These are phyloP conservation scores for Jamesozyma lodderae DNA, from an alignment of 805 yeast genomes.

Conservation along the genomic window DNA sequence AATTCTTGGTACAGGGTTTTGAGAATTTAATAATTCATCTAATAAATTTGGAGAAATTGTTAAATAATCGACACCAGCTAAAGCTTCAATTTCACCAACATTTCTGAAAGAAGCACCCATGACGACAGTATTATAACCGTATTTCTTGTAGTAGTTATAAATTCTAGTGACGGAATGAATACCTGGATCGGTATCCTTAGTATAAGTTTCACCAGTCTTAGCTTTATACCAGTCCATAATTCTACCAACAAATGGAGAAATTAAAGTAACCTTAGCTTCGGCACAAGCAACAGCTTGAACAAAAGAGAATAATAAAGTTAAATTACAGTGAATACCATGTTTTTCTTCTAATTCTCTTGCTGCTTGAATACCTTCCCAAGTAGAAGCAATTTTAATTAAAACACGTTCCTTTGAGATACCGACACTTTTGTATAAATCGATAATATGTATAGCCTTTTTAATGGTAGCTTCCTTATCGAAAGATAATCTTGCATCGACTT, in stretches of 20 bases:
- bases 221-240: constrained; percentile 98
- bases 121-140: constrained; percentile 91
- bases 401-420: constrained; percentile 88
- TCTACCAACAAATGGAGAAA: constrained; percentile 98
- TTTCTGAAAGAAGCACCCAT: constrained; percentile 99
- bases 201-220: constrained; percentile 79
- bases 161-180: constrained; percentile 79
- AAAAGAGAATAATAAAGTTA: constrained; percentile 90
- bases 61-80: constrained; percentile 94
- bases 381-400: constrained; percentile 92
- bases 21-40: constrained; percentile 76
- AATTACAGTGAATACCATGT: constrained; percentile 86
- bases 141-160: constrained; percentile 97
- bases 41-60: constrained; percentile 90
- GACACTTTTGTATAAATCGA: constrained; percentile 70
- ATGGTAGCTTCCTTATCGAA: constrained; percentile 92
- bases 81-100: constrained; percentile 85
- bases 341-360: constrained; percentile 89
- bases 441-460: constrained; percentile 87
- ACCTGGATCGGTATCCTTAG: constrained; percentile 84
- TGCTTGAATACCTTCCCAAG: constrained; percentile 99
- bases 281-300: constrained; percentile 99
- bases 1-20: constrained; percentile 69
- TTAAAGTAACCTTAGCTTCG: constrained; percentile 90
- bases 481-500: constrained; percentile 96